A percentile compares a stretch with the other conserved stretches of the same genome.
Conservation (phyloP, 306 rosid genomes). For the Inga oerstediana region DNA sequence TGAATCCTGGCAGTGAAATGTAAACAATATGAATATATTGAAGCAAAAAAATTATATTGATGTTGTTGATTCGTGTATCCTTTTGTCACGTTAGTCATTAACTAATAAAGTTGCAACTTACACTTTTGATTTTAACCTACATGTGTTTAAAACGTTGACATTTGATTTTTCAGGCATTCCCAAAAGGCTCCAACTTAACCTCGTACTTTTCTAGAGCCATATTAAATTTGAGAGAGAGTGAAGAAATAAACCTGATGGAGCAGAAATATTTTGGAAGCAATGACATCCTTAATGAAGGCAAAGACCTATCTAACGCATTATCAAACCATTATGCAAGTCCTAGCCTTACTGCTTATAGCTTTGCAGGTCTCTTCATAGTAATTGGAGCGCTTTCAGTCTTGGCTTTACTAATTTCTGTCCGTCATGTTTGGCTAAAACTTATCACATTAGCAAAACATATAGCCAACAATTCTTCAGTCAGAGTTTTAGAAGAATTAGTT, state of each 20-base stretch:
- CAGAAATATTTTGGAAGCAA: conserved; percentile 13
- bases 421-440: background rate
- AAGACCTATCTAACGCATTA: background rate
- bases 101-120: too few species aligned
- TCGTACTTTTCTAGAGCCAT: conserved; percentile 33
- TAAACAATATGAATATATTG: too few species aligned
- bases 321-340: background rate
- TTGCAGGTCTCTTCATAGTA: conserved; percentile 25
- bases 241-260: background rate
- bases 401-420: conserved; percentile 18
- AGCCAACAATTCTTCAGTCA: background rate
- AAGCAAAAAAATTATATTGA: too few species aligned
- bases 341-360: conserved; percentile 14
- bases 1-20: too few species aligned
- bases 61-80: too few species aligned
- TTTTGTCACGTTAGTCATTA: too few species aligned
- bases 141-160: too few species aligned
- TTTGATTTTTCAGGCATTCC: background rate
- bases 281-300: background rate
- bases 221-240: conserved; percentile 4
- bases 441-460: background rate
- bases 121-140: too few species aligned
- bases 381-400: background rate
- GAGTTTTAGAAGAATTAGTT: background rate
- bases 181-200: background rate